Base-by-base conservation (phyloP, 805 yeast species). In the Saccharomycopsis javanensis region DNA sequence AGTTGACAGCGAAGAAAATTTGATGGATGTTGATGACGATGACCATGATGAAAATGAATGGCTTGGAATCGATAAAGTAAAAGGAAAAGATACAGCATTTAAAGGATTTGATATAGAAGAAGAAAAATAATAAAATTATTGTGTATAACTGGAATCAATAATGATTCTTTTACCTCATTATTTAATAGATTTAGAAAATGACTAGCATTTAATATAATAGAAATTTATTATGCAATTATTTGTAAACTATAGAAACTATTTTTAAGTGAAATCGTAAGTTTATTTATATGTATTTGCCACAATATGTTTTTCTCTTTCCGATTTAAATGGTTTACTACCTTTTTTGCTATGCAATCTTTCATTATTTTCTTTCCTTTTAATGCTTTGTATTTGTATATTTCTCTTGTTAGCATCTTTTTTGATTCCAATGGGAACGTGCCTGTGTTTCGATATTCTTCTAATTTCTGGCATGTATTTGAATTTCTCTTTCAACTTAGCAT, bases 401-500 rank as follows among this genome's bases (percentile, higher is more conserved):
- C 94, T 92, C 69, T 88, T 88, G 60, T 91, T 96, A 46, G 79
- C 79, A 42, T 97, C 97, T 70, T 85, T 88, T 79, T 91, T 92
- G 63, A 94, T 80, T 53, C 85, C 87, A 59, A 74, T 74, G 23
- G 99, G 99, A 55, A 92, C 77, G 68, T 94, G 97, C 70, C 99
- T 82, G 72, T 94, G 98, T 71, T 91, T 82, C 30, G 89, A 74
- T 61, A 94, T 94, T 65, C 97, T 79, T 67, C 81, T 82, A 66
- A 94, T 86, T 71, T 94, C 99, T 1, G 99, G 99, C 98, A 94
- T 91, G 73, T 85, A 84, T 73, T 88, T 88, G 77, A 81, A 94
- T 68, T 96, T 80, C 67, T 92, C 96, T 71, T 91, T 91, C 70
- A 94, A 79, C 53, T 95, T 92, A 55, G 81, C 87, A 69, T 89